Base-by-base conservation (phyloP, 2,329 filamentous ascomycete species). In the Hymenoscyphus salicellus region DNA sequence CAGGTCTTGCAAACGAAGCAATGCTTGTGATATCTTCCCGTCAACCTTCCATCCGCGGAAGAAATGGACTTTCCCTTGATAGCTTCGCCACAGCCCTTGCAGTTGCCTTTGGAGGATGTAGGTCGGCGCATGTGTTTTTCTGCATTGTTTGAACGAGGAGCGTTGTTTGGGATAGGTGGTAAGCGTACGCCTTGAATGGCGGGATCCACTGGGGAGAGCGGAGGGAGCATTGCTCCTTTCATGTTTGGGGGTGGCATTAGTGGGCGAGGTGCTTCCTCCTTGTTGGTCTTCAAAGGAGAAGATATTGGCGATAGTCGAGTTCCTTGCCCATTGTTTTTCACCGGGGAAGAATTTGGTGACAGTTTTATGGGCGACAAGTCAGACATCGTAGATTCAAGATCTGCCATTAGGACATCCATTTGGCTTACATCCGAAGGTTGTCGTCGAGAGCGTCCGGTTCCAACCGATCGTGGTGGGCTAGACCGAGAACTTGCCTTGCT, bases 1-100 rank as follows among this genome's bases (percentile, higher is more conserved):
- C 95, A 99, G 1, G 90, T 93, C 4, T 87, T 86, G 82, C 95
- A 99, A 11, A 94, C 91, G 75, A 99, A 98, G 77, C 94, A 99
- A 4, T 89, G 85, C 77, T 96, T 96, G 82, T 99, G 95, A 77
- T 97, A 99, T 68, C 93, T 89, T 10, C 95, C 95, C 0, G 92
- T 96, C 28, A 99, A 82, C 28, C 93, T 89, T 17, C 95, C 95
- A 72, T 97, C 95, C 0, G 93, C 93, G 16, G 93, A 96, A 38
- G 94, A 96, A 64, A 99, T 88, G 1, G 93, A 97, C 79, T 97
- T 98, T 23, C 93, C 94, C 55, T 87, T 85, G 72, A 99, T 98
- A 6, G 84, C 80, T 56, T 89, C 81, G 3, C 85, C 82, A 77
- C 95, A 99, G 0, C 91, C 91, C 73, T 92, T 91, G 80, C 95